Base-by-base conservation (phyloP, 768 basidiomycete species). In the Rhodosporidiobolus odoratus region DNA sequence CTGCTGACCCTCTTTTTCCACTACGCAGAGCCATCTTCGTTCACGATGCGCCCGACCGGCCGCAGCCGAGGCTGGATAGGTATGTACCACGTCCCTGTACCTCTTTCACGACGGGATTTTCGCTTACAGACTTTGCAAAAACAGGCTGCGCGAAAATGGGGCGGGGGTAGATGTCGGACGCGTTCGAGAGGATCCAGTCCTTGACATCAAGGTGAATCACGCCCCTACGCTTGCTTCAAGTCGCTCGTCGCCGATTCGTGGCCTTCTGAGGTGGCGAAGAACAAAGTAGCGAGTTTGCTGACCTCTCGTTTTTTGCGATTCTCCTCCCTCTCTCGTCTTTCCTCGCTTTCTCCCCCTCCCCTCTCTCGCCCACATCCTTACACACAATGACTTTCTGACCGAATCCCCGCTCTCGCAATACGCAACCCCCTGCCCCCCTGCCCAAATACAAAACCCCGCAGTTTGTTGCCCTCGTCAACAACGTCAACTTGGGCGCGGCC, bases 191-290 rank as follows among this genome's bases (percentile, higher is more conserved):
- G 97, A 95, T 77, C 83, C 85, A 35, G 96, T 99, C 34, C 79
- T 99, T 60, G 96, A 99, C 79, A 85, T 98, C 84, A 96, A 96
- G 82, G n/a, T n/a, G n/a, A n/a, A n/a, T n/a, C n/a, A n/a, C n/a
- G n/a, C n/a, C n/a, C n/a, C n/a, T n/a, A n/a, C n/a, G n/a, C n/a
- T n/a, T n/a, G n/a, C n/a, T n/a, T n/a, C n/a, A n/a, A n/a, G n/a
- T n/a, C n/a, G n/a, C n/a, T n/a, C n/a, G n/a, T n/a, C n/a, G n/a
- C n/a, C n/a, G n/a, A n/a, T n/a, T n/a, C n/a, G n/a, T n/a, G n/a
- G n/a, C n/a, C n/a, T n/a, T n/a, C n/a, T n/a, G n/a, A n/a, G n/a
- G n/a, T n/a, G n/a, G n/a, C n/a, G n/a, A n/a, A n/a, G n/a, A n/a
- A n/a, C n/a, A n/a, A n/a, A n/a, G n/a, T n/a, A n/a, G n/a, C n/a